Conservation (phyloP, 2,329 filamentous ascomycete species). For the Ascomycota sp. region DNA sequence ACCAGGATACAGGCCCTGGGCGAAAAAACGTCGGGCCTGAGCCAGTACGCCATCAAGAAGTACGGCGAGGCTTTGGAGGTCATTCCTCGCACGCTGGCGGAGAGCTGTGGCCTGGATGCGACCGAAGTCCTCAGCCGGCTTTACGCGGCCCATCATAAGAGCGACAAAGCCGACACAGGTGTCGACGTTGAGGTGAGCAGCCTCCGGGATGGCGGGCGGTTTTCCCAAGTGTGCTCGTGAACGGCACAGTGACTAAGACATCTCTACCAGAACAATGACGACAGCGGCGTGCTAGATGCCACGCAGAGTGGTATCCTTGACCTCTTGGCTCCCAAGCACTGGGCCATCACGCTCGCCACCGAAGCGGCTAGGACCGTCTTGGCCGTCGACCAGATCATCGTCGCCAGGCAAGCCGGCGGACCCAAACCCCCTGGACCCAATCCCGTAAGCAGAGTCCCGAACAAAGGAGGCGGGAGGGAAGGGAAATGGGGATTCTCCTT, state of each 20-base stretch:
- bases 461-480: too few species aligned
- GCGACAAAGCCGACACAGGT: conserved; percentile 71
- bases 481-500: too few species aligned
- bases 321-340: conserved; percentile 74
- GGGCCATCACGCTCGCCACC: conserved; percentile 91
- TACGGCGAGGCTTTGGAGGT: conserved; percentile 96
- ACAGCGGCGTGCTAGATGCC: conserved; percentile 63
- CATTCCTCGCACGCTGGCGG: conserved; percentile 76
- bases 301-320: conserved; percentile 79
- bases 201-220: not conserved
- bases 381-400: conserved; percentile 96
- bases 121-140: conserved; percentile 86
- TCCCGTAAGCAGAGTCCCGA: conserved; percentile 25
- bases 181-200: conserved; percentile 65
- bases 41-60: conserved; percentile 94
- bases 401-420: conserved; percentile 86
- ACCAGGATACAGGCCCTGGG: conserved; percentile 77
- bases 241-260: conserved; percentile 5
- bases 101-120: conserved; percentile 85
- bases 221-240: too few species aligned
- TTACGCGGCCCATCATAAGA: conserved; percentile 81
- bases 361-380: conserved; percentile 84
- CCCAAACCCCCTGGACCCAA: conserved; percentile 93
- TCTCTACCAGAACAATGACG: conserved; percentile 40
- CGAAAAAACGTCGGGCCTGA: conserved; percentile 76